Base-by-base conservation (phyloP, 768 basidiomycete genomes). In the Tephrocybe sp. region DNA sequence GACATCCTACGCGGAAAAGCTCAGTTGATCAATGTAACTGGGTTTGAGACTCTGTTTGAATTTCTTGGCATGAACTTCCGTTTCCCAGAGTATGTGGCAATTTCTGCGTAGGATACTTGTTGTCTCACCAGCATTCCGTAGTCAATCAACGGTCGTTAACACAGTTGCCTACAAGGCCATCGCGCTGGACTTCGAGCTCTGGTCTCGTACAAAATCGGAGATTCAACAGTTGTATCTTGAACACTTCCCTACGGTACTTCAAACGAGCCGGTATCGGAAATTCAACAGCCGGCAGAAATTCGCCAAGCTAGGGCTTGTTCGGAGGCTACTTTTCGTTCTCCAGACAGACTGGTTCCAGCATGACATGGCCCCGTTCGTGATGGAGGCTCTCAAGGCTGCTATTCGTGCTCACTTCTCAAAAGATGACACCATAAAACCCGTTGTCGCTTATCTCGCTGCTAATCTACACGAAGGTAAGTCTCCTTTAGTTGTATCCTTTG, bases 111-210 rank as follows among this genome's bases (percentile, higher is more conserved):
- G 45, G 6, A 16, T 31, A 0, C 13, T 16, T 38, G 11, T 16
- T 30, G 16, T 7, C 49, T 54, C 21, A 60, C 44, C 18, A 21
- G 1, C 27, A 9, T 26, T 28, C 22, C 32, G 6, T 38, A 94
- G 92, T 25, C 77, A 81, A 48, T 94, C 95, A 1, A 91, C 89
- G 0, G 76, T 98, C 25, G 80, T 85, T 42, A 96, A 96, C 59
- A 74, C 84, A 4, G 74, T 87, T 1, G 94, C 89, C 5, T 96
- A 97, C 64, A 78, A 79, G 36, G 79, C 85, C 4, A 79, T 98
- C 40, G 91, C 90, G 0, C 80, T 98, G 1, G 92, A 96, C 59
- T 91, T 98, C 54, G 86, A 92, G 44, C 81, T 97, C 9, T 98
- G 95, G 95, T 83, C 89, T 0, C 77, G 70, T 26, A 83, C 88